Evolutionary conservation across 208 protist genomes (phyloP), one percentile per base, ranked within the genome.

Genomic region (Kentomonas sorsogonicus): DNA sequence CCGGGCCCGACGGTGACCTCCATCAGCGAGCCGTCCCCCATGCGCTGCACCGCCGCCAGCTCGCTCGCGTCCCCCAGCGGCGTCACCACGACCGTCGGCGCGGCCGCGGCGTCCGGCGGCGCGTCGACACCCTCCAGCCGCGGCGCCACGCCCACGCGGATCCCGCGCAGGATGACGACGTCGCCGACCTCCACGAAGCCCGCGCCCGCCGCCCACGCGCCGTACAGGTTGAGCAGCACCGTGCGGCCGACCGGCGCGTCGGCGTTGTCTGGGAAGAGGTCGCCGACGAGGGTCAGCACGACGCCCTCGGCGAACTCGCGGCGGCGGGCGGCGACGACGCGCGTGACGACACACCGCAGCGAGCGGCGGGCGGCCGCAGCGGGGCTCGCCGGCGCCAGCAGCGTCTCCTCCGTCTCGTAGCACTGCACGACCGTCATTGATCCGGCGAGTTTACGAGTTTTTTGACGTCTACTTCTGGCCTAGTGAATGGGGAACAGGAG

Each of bases 121-220:
- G 31, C 45, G 29, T 52, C 48, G 30, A 3, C 34, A 47, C 3
- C 16, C 1, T 26, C 51, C 30, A 68, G 54, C 45, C 41, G 58
- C 29, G 50, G 29, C 52, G 29, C n/a, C 51, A 74, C 46, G 16
- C 77, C 36, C n/a, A 82, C 53, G 16, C 31, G 47, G 27, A 81
- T 55, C 20, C 79, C 75, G 18, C 57, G 66, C 16, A 92, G 65
- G 9, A 81, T 33, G 13, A 92, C 23, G 29, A 81, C 72, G 46
- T 89, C 85, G 25, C 76, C 81, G 2, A 58, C 50, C 31, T 86
- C 77, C 13, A 85, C 57, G 57, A 92, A 92, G 31, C 75, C 62
- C 13, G 79, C 80, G 1, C 66, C 82, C 43, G 62, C 60, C 6
- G 76, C 85, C 85, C 81, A 92, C 31, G 78, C 63, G 30, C 79